Evolutionary conservation across 1,284 basidiomycete genomes (phyloP), one percentile per base, ranked within the genome.

Genomic region (Malassezia obtusa): DNA sequence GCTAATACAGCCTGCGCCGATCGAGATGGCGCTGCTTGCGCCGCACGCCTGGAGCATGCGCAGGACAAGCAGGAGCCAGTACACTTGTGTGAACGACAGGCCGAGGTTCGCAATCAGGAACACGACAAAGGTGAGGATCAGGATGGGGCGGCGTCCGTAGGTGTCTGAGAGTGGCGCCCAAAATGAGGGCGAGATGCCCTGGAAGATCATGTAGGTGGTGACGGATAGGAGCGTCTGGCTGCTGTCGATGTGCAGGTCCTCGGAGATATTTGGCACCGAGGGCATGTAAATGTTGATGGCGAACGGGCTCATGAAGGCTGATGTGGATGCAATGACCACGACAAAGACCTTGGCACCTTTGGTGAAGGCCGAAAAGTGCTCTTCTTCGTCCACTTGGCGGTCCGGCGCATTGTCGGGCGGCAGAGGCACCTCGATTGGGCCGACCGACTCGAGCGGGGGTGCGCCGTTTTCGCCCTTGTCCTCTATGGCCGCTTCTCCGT

Each of bases 201-300:
- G 86, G 24, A 86, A 76, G 28, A 86, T 76, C 81, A 87, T 82
- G 69, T 87, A 86, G 51, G 84, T 79, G 83, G 12, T 78, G 25
- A 87, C 85, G 0, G 84, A 85, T 31, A 87, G 66, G 63, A 87
- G 86, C 39, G 86, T 84, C 17, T 82, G 74, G 60, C 86, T 83
- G 3, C 78, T 78, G 0, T 82, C 80, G 55, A 82, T 81, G 60
- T 82, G 61, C 58, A 88, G 85, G 1, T 77, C 83, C 5, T 60
- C 56, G 0, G 83, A 78, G 22, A 88, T 77, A 1, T 79, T 77
- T 0, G 85, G 85, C 44, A 88, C 83, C 2, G 83, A 84, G 9
- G 85, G 85, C 56, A 86, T 81, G 68, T 86, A 88, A 52, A 86
- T 83, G 56, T 83, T 86, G 4, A 56, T 40, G 5, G 43, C 43